phyloP scores from a whole-genome alignment of 208 protist genomes.

The Trypanosoma vivax region DNA sequence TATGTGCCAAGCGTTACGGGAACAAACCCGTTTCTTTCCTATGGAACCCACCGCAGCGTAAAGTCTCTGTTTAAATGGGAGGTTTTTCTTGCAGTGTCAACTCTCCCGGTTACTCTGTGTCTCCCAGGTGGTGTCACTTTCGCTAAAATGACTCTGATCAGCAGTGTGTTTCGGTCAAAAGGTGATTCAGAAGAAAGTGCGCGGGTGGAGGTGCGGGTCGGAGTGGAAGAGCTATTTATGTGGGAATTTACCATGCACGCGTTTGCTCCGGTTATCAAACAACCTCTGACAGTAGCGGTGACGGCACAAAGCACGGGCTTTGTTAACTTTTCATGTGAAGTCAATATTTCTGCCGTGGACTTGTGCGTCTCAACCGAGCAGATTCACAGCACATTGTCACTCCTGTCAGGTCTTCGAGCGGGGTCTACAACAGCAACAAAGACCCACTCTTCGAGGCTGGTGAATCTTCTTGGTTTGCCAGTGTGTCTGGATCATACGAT shows the following conservation, averaged over 20 bases:
- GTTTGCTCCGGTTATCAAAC: conserved; percentile 26
- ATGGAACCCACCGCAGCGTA: too few species aligned
- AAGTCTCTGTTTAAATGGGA: conserved; percentile 42
- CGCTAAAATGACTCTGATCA: conserved; percentile 32
- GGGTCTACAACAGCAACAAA: neutral
- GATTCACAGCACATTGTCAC: conserved; percentile 7
- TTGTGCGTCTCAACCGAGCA: conserved; percentile 23
- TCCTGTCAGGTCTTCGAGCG: conserved; percentile 1
- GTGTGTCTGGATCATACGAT: conserved; percentile 4
- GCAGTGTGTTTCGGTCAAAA: conserved; percentile 46
- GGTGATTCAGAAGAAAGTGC: conserved; percentile 20
- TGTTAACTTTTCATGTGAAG: conserved; percentile 18
- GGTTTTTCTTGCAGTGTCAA: conserved; percentile 36
- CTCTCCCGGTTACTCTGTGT: conserved; percentile 37
- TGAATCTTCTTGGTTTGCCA: conserved; percentile 9
- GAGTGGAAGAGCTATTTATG: conserved; percentile 33
- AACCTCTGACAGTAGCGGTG: conserved; percentile 29
- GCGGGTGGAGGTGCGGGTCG: conserved; percentile 40
- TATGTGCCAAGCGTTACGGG: neutral
- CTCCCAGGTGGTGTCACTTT: conserved; percentile 32
- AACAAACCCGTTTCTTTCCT: too few species aligned
- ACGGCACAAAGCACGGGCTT: conserved; percentile 20
- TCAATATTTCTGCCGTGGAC: conserved; percentile 26
- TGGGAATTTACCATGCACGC: conserved; percentile 39
- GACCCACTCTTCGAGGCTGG: conserved; percentile 1